Evolutionary conservation across 2,329 filamentous ascomycete species (phyloP).

Genomic region (Mycosphaerella sp.): DNA sequence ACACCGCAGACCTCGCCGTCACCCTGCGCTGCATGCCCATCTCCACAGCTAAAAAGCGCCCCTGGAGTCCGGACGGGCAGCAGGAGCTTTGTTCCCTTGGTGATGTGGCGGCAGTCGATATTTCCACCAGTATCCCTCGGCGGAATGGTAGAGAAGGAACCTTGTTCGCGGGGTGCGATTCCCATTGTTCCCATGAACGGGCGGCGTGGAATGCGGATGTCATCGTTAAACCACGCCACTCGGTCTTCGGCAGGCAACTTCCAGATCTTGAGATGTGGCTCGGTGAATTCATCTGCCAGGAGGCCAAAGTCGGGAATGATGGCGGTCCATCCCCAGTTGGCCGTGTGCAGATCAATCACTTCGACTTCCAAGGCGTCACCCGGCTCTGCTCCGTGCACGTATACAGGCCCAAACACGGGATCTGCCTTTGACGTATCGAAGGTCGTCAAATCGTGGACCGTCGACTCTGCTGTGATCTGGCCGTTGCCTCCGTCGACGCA

Average conservation of each 20-base stretch:
- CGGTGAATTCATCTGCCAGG: constrained; percentile 16
- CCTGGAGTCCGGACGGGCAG: constrained; percentile 14
- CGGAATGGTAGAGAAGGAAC: constrained; percentile 16
- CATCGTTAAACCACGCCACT: constrained; percentile 15
- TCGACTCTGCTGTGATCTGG: constrained; percentile 18
- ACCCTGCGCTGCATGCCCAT: constrained; percentile 22
- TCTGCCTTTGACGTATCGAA: constrained; percentile 18
- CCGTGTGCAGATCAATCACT: constrained; percentile 16
- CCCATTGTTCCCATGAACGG: constrained; percentile 24
- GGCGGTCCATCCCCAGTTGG: constrained; percentile 20
- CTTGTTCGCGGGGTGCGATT: constrained; percentile 14
- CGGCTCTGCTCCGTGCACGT: constrained; percentile 17
- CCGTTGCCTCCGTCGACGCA: constrained; percentile 20
- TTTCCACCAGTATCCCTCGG: constrained; percentile 20
- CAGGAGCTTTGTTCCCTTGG: constrained; percentile 14
- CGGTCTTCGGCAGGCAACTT: constrained; percentile 8
- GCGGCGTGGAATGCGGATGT: constrained; percentile 14
- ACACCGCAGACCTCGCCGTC: constrained; percentile 21
- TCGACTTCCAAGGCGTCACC: constrained; percentile 21
- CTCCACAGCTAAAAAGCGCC: constrained; percentile 20
- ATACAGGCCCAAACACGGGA: constrained; percentile 21
- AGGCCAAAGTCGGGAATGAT: constrained; percentile 19
- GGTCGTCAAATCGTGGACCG: constrained; percentile 7
- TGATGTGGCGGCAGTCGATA: constrained; percentile 21
- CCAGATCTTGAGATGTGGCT: constrained; percentile 19